phyloP scores from a whole-genome alignment of 495 filamentous ascomycete species.

The Haplographium delicatum region DNA sequence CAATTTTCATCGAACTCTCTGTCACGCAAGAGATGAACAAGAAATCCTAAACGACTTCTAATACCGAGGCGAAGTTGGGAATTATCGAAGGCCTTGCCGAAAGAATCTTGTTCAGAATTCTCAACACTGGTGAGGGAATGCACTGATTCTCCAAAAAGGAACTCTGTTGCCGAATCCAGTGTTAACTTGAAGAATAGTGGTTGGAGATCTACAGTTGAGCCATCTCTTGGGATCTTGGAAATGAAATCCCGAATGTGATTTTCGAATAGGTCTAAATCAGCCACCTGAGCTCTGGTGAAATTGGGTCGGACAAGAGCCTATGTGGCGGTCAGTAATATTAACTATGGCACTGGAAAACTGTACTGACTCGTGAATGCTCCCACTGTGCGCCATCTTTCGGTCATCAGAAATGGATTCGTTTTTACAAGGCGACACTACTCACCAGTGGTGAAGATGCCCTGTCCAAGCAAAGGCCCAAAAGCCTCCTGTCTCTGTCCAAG shows the following conservation, averaged over 20 bases:
- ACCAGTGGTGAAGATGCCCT: constrained; percentile 62
- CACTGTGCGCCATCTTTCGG: constrained; percentile 53
- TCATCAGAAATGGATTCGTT: not conserved
- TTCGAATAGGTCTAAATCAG: constrained; percentile 49
- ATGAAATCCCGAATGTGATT: constrained; percentile 53
- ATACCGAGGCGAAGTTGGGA: constrained; percentile 16
- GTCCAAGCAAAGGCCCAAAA: constrained; percentile 48
- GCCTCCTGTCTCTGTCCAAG: constrained; percentile 38
- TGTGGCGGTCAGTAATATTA: not conserved
- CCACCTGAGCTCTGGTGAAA: constrained; percentile 45
- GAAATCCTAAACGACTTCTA: constrained; percentile 17
- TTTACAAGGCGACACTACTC: not conserved
- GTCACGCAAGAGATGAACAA: constrained; percentile 1
- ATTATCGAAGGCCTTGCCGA: constrained; percentile 17
- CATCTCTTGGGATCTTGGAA: constrained; percentile 37
- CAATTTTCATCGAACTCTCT: constrained; percentile 19
- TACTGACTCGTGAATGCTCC: constrained; percentile 39
- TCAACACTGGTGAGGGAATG: constrained; percentile 29
- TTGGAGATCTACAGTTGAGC: constrained; percentile 55
- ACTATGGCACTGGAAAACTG: too few species aligned
- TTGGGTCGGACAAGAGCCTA: constrained; percentile 39
- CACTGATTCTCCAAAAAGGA: constrained; percentile 60
- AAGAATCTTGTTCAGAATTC: constrained; percentile 13
- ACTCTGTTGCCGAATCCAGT: constrained; percentile 66
- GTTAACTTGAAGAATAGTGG: constrained; percentile 61